Conservation (phyloP, 345 rosid genomes). For the thale cress (Arabidopsis thaliana) region DNA sequence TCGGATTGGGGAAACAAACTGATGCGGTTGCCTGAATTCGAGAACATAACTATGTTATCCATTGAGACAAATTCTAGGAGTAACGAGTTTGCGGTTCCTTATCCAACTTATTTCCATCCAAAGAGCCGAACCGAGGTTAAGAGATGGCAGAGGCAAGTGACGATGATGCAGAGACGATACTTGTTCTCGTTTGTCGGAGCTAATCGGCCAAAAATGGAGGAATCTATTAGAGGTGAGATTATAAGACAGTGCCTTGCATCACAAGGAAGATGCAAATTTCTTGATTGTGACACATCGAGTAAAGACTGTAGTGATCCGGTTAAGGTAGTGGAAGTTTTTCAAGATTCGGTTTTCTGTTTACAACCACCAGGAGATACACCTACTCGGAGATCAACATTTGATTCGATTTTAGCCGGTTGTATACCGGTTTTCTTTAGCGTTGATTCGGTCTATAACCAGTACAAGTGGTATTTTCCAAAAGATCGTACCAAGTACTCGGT, state of each 20-base stretch:
- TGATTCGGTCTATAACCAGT: conserved; percentile 53
- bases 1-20: conserved; percentile 56
- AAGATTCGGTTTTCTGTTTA: conserved; percentile 54
- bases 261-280: conserved; percentile 41
- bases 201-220: conserved; percentile 27
- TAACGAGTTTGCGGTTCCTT: conserved; percentile 51
- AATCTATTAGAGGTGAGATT: conserved; percentile 51
- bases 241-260: conserved; percentile 53
- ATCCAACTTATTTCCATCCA: conserved; percentile 57
- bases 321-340: conserved; percentile 49
- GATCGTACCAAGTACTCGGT: conserved; percentile 51
- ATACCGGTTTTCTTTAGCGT: conserved; percentile 64
- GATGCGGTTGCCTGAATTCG: conserved; percentile 42
- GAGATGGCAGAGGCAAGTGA: conserved; percentile 48
- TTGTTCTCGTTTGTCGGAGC: conserved; percentile 51
- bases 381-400: conserved; percentile 60
- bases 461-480: conserved; percentile 58
- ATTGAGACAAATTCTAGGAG: conserved; percentile 43
- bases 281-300: conserved; percentile 44
- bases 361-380: conserved; percentile 69
- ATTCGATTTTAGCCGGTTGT: conserved; percentile 60
- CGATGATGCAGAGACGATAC: conserved; percentile 29
- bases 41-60: conserved; percentile 51
- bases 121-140: conserved; percentile 33
- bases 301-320: conserved; percentile 45